Base-by-base conservation (phyloP, 2,329 filamentous ascomycete genomes). In the Gliomastix tumulicola region DNA sequence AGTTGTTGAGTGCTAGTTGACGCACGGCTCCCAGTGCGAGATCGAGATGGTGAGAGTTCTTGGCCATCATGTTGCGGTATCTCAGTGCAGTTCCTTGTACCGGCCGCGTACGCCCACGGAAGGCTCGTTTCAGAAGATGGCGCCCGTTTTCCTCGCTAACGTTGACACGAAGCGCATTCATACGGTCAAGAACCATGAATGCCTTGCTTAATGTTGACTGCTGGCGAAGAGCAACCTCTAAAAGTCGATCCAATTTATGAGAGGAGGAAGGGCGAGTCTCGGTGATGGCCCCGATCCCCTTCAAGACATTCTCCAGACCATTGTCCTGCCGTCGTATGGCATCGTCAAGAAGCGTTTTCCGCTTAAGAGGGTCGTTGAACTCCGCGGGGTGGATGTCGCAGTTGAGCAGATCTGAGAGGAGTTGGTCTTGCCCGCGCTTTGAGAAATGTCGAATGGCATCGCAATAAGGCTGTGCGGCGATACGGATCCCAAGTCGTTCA, bases 381-480 rank as follows among this genome's bases (percentile, higher is more conserved):
- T 76, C 68, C 21, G 74, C 69, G 1, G 72, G 73, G 41, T 77
- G 72, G 17, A 77, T 55, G 40, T 75, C 70, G 17, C 65, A 69
- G 7, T 59, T 48, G 7, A 76, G 43, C 10, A 78, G 53, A 22
- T 62, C 57, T 21, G 50, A 41, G 3, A 77, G 57, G n/a, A 71
- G 55, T 3, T 60, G 57, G 20, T 67, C 65, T n/a, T 82, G 69
- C 21, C 70, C 66, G 22, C 71, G 65, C 16, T 57, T 57, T 5
- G 81, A 81, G 39, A 92, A 75, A 38, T 76, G 73, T 28, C 75
- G 66, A 6, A 94, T 49, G 9, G 84, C 68, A 30, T 72, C 69
- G 31, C 76, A 72, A 51, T 88, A 95, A 3, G 74, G 69, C 5
- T 76, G 79, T 6, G 69, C 59, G 5, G 74, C 69, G 20, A 87